Percentiles rank a stretch among this genome's conserved stretches.
phyloP scores from a whole-genome alignment of 1,284 basidiomycete genomes.

The Abortiporus biennis region DNA sequence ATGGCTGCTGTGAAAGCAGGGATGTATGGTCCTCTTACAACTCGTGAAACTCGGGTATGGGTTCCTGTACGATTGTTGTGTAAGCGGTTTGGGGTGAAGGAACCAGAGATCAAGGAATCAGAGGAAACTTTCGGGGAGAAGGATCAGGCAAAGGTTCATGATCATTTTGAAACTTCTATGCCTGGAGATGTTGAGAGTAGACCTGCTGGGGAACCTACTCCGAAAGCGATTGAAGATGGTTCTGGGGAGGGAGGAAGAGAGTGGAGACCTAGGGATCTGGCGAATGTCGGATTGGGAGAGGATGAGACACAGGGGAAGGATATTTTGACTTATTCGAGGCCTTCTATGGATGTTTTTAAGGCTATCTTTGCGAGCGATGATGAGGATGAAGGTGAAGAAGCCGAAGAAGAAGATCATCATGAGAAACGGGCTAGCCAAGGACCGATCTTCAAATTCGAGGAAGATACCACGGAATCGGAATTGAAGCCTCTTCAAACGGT shows the following conservation, averaged over 20 bases:
- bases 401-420: conserved; percentile 16
- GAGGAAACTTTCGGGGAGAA: conserved; percentile 10
- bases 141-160: too few relatives aligned
- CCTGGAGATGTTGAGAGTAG: conserved; percentile 12
- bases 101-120: conserved; percentile 49
- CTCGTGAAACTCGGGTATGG: conserved; percentile 70
- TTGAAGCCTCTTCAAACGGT: conserved; percentile 2
- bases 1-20: conserved; percentile 78
- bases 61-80: conserved; percentile 81
- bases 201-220: conserved; percentile 12
- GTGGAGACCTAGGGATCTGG: conserved; percentile 41
- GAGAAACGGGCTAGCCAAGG: conserved; percentile 1
- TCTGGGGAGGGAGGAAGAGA: conserved; percentile 9
- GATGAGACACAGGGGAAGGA: conserved; percentile 85
- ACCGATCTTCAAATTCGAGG: conserved; percentile 1
- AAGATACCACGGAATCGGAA: not conserved
- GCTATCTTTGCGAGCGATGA: conserved; percentile 91
- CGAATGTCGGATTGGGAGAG: conserved; percentile 82
- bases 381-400: conserved; percentile 46
- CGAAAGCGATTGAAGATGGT: conserved; percentile 18
- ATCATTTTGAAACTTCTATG: too few relatives aligned
- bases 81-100: conserved; percentile 91
- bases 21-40: conserved; percentile 85
- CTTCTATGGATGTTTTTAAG: conserved; percentile 91
- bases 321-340: conserved; percentile 82